Evolutionary conservation across 352 stramenopile species (phyloP).

Genomic region (Phytophthora colocasiae): DNA sequence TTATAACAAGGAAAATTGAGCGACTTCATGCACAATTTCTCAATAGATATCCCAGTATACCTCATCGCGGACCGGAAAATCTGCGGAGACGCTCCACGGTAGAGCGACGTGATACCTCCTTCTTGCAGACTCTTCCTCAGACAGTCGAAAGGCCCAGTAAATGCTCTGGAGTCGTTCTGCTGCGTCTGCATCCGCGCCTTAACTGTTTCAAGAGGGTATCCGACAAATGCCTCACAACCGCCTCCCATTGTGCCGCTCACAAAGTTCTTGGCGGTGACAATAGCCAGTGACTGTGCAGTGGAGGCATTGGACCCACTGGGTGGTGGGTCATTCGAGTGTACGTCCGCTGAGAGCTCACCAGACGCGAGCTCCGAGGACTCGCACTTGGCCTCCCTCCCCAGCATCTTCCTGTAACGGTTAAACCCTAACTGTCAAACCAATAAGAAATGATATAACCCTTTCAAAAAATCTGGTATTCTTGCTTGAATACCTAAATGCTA

Average conservation of each 20-base stretch:
- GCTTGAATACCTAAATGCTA: no score
- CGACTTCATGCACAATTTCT: slow-evolving; percentile 8
- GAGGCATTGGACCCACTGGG: not conserved
- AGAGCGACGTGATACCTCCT: slow-evolving; percentile 64
- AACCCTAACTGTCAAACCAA: no score
- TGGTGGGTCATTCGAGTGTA: slow-evolving; percentile 1
- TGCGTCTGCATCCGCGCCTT: slow-evolving; percentile 80
- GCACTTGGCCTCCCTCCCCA: slow-evolving; percentile 16
- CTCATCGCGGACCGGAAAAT: slow-evolving; percentile 74
- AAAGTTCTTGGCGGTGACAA: slow-evolving; percentile 71
- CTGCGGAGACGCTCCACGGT: slow-evolving; percentile 71
- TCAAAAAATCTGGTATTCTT: no score
- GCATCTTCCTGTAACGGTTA: slow-evolving; percentile 4
- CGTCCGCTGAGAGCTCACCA: slow-evolving; percentile 27
- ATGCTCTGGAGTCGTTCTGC: slow-evolving; percentile 35
- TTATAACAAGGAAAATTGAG: slow-evolving; percentile 1
- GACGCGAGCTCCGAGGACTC: slow-evolving; percentile 36
- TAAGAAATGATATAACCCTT: no score
- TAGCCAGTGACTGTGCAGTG: slow-evolving; percentile 47
- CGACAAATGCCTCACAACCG: slow-evolving; percentile 65
- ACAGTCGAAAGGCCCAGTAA: slow-evolving; percentile 59
- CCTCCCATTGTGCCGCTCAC: slow-evolving; percentile 64
- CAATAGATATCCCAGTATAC: slow-evolving; percentile 35
- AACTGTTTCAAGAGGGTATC: slow-evolving; percentile 73
- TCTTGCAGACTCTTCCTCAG: slow-evolving; percentile 63